Base-by-base conservation (phyloP, 768 basidiomycete species). In the Galerina sulciceps region DNA sequence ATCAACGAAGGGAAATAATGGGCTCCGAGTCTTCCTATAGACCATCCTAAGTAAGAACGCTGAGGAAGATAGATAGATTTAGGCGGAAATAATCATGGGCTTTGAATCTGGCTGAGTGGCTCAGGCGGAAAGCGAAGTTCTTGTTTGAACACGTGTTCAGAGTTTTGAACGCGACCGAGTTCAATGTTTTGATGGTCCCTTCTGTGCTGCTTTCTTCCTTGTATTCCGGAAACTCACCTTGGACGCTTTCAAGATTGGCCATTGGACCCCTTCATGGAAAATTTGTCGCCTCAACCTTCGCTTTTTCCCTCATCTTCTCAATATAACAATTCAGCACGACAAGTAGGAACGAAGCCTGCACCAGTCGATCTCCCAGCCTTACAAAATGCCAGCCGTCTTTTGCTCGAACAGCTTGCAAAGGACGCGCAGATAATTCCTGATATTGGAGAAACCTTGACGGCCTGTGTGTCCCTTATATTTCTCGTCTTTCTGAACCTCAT, bases 341-440 rank as follows among this genome's bases (percentile, higher is more conserved):
- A 69, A 49, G 59, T 62, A 46, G 60, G 65, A 18, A 55, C 69
- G 34, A 78, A 76, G 61, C 69, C 73, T 14, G 61, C 69, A 23
- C 70, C 74, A 42, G 79, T 89, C 23, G 89, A 92, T 72, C 74
- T 93, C 49, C 68, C 76, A 44, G 80, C 85, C 18, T 75, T 94
- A 43, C 82, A 86, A 66, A 84, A 77, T 67, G 91, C 91, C 10
- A 87, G 87, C 65, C 78, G 80, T 58, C 80, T 90, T 35, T 69
- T 94, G 26, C 80, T 86, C 54, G 89, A 90, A 48, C 83, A 86
- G 60, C 81, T 92, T 50, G 72, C 81, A 31, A 91, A 90, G 69
- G 91, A 94, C 73, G 80, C 83, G 2, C 87, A 89, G 72, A 80
- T 82, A 51, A 83, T 93, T 47, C 91, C 92, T 34, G 91, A 93